Percentiles rank a stretch among this genome's conserved stretches.
phyloP scores from a whole-genome alignment of 176 grass and related monocot genomes.

The Zoysia japonica region DNA sequence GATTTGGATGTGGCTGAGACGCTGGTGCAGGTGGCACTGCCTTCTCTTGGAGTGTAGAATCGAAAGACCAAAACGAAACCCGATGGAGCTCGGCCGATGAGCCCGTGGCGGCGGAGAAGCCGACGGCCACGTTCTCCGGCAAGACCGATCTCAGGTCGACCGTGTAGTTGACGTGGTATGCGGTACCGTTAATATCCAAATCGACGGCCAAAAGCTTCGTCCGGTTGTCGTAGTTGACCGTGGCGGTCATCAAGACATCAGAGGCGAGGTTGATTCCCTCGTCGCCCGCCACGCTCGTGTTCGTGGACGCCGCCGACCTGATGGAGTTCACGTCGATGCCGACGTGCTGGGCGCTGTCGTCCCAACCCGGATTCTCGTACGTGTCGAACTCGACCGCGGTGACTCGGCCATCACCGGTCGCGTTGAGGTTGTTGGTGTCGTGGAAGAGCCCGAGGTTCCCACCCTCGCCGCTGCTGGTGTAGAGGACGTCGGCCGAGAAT shows the following conservation, averaged over 20 bases:
- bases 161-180: neutral
- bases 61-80: constrained; percentile 9
- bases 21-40: no score
- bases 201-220: neutral
- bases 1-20: no score
- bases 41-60: neutral
- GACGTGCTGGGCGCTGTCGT: neutral
- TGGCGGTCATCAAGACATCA: neutral
- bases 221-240: neutral
- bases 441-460: constrained; percentile 30
- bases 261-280: neutral
- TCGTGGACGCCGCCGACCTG: neutral
- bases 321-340: constrained; percentile 39
- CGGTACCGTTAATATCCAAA: neutral
- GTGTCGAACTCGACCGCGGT: constrained; percentile 28
- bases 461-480: neutral
- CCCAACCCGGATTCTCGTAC: accelerated
- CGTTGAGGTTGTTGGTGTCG: neutral
- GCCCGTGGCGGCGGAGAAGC: constrained; percentile 9
- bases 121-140: constrained; percentile 25
- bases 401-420: neutral
- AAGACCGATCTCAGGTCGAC: neutral
- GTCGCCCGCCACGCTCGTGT: neutral
- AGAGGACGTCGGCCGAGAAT: constrained; percentile 11
- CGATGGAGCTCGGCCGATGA: neutral